Conservation (phyloP, 192 early-diverging fungal genomes). For the Linnemannia exigua region DNA sequence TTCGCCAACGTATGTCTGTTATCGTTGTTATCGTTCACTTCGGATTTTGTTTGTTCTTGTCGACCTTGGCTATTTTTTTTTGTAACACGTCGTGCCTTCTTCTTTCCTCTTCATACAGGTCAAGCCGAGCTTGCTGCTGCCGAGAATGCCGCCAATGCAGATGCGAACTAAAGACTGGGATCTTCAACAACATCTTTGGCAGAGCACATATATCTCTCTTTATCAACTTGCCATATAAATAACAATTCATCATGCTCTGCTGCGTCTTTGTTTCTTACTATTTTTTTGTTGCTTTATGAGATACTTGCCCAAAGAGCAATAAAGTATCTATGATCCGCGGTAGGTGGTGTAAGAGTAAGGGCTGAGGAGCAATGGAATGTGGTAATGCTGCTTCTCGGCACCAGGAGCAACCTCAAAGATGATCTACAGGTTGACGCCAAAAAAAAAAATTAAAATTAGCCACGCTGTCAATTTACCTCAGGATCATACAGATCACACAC, state of each 20-base stretch:
- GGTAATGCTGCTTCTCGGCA: constrained; percentile 83
- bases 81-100: neutral
- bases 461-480: neutral
- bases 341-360: constrained; percentile 93
- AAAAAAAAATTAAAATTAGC: neutral
- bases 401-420: constrained; percentile 76
- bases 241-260: neutral
- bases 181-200: neutral
- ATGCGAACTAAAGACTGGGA: neutral
- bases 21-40: neutral
- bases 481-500: too few species aligned
- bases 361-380: constrained; percentile 89
- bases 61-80: neutral
- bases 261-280: neutral
- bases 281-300: neutral
- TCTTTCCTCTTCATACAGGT: constrained; percentile 5
- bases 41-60: neutral
- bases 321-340: constrained; percentile 77
- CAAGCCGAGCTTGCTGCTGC: constrained; percentile 12
- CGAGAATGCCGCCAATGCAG: neutral
- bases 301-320: neutral
- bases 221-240: neutral
- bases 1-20: constrained; percentile 38
- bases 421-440: constrained; percentile 55
- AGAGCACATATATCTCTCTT: neutral